Base-by-base conservation (phyloP, 2,329 filamentous ascomycete species). In the Neonectria ditissima region DNA sequence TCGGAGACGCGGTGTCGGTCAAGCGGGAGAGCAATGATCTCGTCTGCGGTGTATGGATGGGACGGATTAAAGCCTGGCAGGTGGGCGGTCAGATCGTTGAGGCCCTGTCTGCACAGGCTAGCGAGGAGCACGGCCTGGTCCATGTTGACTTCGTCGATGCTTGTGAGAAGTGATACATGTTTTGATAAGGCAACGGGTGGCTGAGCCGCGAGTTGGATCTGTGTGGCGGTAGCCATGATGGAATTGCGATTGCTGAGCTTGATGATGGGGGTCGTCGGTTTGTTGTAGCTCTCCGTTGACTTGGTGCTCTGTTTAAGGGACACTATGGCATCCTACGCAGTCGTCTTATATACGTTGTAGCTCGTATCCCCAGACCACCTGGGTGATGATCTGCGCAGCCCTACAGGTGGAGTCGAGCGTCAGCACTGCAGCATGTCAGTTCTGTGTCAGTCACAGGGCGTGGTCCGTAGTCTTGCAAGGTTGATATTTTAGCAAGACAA, bases 11-110 rank as follows among this genome's bases (percentile, higher is more conserved):
- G 74, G 20, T 76, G 55, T 32, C 66, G 67, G 51, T 69, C 67
- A 20, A 80, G 55, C 0, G 77, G 78, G 20, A 80, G 68, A 6
- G 69, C 66, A 47, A 79, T 67, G 51, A 80, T 79, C 62, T 79
- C 79, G 30, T 78, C 76, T 14, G 71, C 71, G 8, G 77, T 78
- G 59, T 75, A 77, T 9, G 74, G 59, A 37, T 69, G 61, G 41
- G 73, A 71, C 7, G 74, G 75, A 18, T 75, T 65, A 53, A 80
- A 75, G 48, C 55, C 58, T 0, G 74, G 70, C 30, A 78, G 65
- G 43, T 69, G 32, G 24, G 61, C 54, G n/a, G 68, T 61, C 5
- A 80, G 70, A 1, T 71, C 67, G 26, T 73, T 67, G 14, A 79
- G 72, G 14, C 73, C 71, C 24, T 68, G 57, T 22, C 73, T 73